Evolutionary conservation across 345 rosid genomes (phyloP), one percentile per base, ranked within the genome.

Genomic region (Passiflora organensis): DNA sequence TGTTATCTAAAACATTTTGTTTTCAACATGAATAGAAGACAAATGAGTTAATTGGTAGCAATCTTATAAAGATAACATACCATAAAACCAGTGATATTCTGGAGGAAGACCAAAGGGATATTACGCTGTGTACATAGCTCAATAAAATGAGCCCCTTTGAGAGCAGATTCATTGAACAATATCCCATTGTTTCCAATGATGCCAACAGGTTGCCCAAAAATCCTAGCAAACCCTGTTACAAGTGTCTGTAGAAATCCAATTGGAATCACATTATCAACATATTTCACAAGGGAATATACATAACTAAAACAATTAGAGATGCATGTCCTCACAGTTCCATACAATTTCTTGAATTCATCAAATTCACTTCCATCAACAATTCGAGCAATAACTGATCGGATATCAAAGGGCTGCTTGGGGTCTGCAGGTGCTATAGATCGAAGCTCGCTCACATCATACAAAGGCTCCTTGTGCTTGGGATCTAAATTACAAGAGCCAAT

Each of bases 11-110:
- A 28, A 8, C 3, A 28, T 28, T 28, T 28, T 28, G 34, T 8
- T n/a, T n/a, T 28, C 34, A 28, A 8, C 8, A 8, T 28, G 34
- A 28, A 28, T 3, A 28, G 3, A 28, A 28, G 34, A 28, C 8
- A 28, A 28, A 8, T 3, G 3, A 28, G 8, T 28, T 8, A 28
- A 28, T 8, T 28, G 8, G 8, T 2, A 28, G 34, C 34, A 28
- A 28, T 28, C 34, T n/a, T n/a, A n/a, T 28, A 28, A 28, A 28
- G 34, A 51, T 51, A 1, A 47, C 38, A 23, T 80, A 91, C 98
- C 96, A 91, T 91, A 69, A 91, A 91, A 32, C 98, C 98, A 51
- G 98, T 82, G 69, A 91, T 86, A 67, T 86, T 91, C 75, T 88
- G 98, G 44, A 91, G 93, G 77, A 91, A 91, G 58, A 88, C 74